These are phyloP conservation scores for Oryza coarctata DNA, from an alignment of 176 grass and related monocot genomes.

Conservation along the genomic window DNA sequence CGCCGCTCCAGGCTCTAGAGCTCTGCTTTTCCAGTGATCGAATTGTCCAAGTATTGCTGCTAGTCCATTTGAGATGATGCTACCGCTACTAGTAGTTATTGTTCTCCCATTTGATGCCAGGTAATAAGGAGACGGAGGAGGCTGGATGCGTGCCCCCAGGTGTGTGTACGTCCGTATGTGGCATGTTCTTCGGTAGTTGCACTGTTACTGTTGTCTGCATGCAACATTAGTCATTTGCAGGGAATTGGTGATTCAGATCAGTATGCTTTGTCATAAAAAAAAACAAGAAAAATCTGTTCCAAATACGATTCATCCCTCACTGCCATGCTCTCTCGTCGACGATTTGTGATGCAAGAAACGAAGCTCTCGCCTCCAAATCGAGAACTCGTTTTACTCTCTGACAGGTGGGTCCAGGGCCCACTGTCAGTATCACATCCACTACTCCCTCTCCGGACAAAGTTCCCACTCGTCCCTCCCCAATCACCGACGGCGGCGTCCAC, in stretches of 20 bases:
- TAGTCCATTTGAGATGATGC: background rate
- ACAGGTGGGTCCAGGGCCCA: background rate
- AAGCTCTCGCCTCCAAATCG: no score
- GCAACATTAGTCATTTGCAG: background rate
- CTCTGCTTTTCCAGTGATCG: background rate
- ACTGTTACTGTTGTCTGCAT: background rate
- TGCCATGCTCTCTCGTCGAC: background rate
- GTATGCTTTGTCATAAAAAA: background rate
- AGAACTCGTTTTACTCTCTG: no score
- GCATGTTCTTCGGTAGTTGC: background rate
- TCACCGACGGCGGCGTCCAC: background rate
- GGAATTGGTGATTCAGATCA: background rate
- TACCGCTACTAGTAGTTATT: background rate
- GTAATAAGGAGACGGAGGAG: background rate
- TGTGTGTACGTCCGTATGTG: background rate
- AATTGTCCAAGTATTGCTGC: background rate
- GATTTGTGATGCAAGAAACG: background rate
- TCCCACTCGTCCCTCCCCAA: no score
- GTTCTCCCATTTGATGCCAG: background rate
- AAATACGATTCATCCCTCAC: background rate
- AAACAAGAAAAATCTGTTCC: background rate
- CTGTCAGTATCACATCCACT: background rate
- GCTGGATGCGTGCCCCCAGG: background rate
- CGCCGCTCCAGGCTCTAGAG: slow-evolving; percentile 38
- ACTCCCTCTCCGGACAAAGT: no score